Conservation (phyloP, 805 yeast species). For the Candida pseudofarinosa region DNA sequence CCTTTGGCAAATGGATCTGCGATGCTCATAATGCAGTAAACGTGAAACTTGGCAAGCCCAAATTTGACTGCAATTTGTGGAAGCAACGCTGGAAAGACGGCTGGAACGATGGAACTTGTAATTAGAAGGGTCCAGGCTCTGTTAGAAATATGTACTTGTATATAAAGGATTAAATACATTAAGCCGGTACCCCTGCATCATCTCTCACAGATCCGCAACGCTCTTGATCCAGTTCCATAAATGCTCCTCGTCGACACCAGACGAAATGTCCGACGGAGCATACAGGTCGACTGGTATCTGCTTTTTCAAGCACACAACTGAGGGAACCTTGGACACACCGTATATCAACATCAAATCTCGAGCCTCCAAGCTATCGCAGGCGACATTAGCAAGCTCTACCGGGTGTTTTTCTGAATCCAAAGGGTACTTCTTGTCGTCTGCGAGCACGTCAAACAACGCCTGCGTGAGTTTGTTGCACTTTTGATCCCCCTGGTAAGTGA, state of each 20-base stretch:
- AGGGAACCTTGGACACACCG: constrained; percentile 54
- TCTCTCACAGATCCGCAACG: not conserved
- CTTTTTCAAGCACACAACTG: constrained; percentile 61
- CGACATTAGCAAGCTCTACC: constrained; percentile 66
- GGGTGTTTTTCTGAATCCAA: constrained; percentile 38
- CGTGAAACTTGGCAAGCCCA: constrained; percentile 75
- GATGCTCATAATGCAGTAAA: constrained; percentile 96
- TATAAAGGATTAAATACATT: not conserved
- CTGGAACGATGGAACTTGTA: constrained; percentile 50
- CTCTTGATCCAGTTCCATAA: constrained; percentile 24
- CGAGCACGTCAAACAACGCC: constrained; percentile 40
- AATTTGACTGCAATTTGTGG: constrained; percentile 88
- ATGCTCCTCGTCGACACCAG: constrained; percentile 22
- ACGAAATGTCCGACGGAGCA: constrained; percentile 10
- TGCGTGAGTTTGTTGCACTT: constrained; percentile 60
- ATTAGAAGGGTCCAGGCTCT: constrained; percentile 24
- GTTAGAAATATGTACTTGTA: constrained; percentile 1
- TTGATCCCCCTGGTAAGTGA: constrained; percentile 64
- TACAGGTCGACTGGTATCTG: constrained; percentile 49
- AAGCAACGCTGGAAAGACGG: constrained; percentile 93
- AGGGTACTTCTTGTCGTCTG: constrained; percentile 21
- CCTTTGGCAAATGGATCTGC: constrained; percentile 87
- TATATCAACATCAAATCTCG: constrained; percentile 56
- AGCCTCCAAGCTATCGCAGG: constrained; percentile 63
- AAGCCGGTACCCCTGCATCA: not conserved